Base-by-base conservation (phyloP, 768 basidiomycete genomes). In the Tubosaeta sp. region DNA sequence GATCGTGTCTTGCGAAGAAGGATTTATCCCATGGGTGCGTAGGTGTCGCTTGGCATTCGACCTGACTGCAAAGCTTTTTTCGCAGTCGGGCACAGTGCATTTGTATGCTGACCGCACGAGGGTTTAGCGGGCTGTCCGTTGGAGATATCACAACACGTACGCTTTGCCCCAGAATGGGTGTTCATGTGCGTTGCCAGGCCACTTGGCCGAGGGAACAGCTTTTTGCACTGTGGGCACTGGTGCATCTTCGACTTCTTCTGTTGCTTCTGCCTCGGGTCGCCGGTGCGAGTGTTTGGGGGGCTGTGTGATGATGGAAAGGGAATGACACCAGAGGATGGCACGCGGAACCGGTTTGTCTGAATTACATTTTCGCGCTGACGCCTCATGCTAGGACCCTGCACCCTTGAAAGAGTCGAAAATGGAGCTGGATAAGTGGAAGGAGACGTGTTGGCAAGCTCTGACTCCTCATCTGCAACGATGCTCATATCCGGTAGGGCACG, bases 41-140 rank as follows among this genome's bases (percentile, higher is more conserved):
- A 88, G 75, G 61, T 91, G 88, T 32, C 88, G 79, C 65, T 83
- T 87, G 14, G 87, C 87, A 59, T 91, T 91, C 8, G 88, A 91
- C 12, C 86, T 81, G 16, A 91, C 88, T 17, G 85, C 82, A 60
- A 91, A 91, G 4, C 74, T 77, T 62, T 85, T 84, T 29, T 72
- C 68, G 63, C 89, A 91, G 32, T 76, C 74, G 13, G 77, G 72
- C 45, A 83, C 81, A 0, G 70, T 76, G 61, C 88, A 91, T 34
- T 68, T 68, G 32, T 57, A 66, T 17, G 68, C 60, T 64, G 29
- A 48, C 4, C 43, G 5, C 37, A 51, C 41, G 17, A 12, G 13
- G 10, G 13, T 29, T 66, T 11, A 58, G 57, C 48, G 51, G 27
- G 45, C 27, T 16, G n/a, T 34, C 19, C 48, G 19, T 26, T 6